phyloP scores from a whole-genome alignment of 1,284 basidiomycete species.

The Fomitiporia mediterranea region DNA sequence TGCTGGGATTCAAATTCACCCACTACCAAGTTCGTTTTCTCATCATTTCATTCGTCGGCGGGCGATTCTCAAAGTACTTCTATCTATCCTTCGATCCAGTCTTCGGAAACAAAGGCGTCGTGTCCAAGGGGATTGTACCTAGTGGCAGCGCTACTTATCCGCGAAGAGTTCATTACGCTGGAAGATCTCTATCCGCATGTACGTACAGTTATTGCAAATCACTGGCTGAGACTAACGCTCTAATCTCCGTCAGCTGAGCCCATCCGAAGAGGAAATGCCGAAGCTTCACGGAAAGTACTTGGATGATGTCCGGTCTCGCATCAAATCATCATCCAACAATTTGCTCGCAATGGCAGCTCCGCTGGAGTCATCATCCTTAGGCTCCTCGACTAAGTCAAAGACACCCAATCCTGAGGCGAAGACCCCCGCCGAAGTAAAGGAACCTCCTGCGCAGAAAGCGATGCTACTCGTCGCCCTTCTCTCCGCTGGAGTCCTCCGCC shows the following conservation, averaged over 20 bases:
- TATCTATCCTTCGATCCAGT: slow-evolving; percentile 34
- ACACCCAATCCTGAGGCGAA: slow-evolving; percentile 19
- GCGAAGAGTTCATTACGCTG: slow-evolving; percentile 80
- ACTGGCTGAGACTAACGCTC: not conserved
- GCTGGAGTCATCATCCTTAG: slow-evolving; percentile 51
- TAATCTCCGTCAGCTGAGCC: slow-evolving; percentile 53
- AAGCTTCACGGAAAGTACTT: slow-evolving; percentile 64
- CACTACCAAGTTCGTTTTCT: slow-evolving; percentile 70
- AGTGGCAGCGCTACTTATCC: slow-evolving; percentile 83
- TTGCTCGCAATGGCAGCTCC: slow-evolving; percentile 89
- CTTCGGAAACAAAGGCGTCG: slow-evolving; percentile 49
- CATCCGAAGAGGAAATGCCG: slow-evolving; percentile 73
- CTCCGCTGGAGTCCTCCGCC: slow-evolving; percentile 77
- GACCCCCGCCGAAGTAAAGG: slow-evolving; percentile 43
- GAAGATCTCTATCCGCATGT: slow-evolving; percentile 88
- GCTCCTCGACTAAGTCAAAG: slow-evolving; percentile 26
- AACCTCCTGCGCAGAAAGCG: slow-evolving; percentile 75
- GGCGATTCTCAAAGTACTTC: slow-evolving; percentile 11
- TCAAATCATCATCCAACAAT: slow-evolving; percentile 67
- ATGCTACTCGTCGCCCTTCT: slow-evolving; percentile 80
- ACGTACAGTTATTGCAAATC: slow-evolving; percentile 27
- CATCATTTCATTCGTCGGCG: slow-evolving; percentile 8
- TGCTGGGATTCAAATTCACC: slow-evolving; percentile 93
- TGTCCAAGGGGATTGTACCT: slow-evolving; percentile 76
- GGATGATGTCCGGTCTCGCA: slow-evolving; percentile 58